Evolutionary conservation across 768 basidiomycete species (phyloP).

Genomic region (Pilatotrama ljubarskyi): DNA sequence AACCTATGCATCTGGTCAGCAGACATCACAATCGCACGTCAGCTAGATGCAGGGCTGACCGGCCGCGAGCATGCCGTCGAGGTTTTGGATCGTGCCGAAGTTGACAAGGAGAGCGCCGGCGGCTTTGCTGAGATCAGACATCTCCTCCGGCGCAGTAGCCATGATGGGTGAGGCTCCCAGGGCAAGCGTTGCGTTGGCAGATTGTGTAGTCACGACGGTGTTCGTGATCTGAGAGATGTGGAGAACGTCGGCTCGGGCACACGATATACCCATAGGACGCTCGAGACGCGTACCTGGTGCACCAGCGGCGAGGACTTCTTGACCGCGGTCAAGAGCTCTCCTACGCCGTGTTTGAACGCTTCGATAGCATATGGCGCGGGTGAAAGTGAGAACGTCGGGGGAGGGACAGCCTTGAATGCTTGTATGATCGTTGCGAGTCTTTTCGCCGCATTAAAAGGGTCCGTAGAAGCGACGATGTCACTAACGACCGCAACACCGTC

Average conservation of each 20-base stretch:
- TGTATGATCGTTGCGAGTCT: constrained; percentile 44
- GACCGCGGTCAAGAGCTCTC: constrained; percentile 51
- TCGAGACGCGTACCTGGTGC: constrained; percentile 59
- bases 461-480: constrained; percentile 69
- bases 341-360: constrained; percentile 45
- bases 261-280: background rate
- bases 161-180: constrained; percentile 92
- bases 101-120: constrained; percentile 78
- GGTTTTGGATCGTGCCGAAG: constrained; percentile 75
- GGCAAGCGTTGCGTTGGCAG: constrained; percentile 87
- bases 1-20: constrained; percentile 5
- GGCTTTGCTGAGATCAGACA: constrained; percentile 70
- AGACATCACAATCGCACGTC: too few relatives aligned
- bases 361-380: constrained; percentile 30
- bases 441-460: constrained; percentile 54
- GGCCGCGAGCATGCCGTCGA: constrained; percentile 74
- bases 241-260: background rate
- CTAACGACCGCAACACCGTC: constrained; percentile 90
- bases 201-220: constrained; percentile 84
- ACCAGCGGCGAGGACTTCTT: constrained; percentile 63
- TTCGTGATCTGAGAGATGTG: constrained; percentile 71
- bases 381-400: constrained; percentile 25
- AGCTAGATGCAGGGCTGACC: constrained; percentile 38
- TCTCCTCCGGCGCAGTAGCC: constrained; percentile 83
- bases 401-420: constrained; percentile 38